These are phyloP conservation scores for Dichomitus squalens DNA, from an alignment of 1,284 basidiomycete genomes.

Conservation along the genomic window DNA sequence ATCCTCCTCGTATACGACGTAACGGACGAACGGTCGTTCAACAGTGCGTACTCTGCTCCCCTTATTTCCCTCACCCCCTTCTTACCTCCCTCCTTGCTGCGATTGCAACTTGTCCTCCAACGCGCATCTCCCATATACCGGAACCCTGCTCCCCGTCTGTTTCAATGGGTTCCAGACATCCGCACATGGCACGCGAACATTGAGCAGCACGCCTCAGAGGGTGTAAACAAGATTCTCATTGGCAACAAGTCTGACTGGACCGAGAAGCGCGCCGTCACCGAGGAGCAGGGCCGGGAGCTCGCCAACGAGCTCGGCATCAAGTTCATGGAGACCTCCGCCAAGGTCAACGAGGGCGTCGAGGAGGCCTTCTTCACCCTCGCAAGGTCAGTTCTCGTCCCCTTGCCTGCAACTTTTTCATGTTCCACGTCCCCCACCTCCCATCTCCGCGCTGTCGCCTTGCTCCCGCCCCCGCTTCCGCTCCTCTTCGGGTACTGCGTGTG, in stretches of 20 bases:
- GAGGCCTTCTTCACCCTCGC: conserved; percentile 99
- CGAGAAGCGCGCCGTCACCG: conserved; percentile 92
- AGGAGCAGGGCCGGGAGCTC: conserved; percentile 81
- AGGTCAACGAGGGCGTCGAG: conserved; percentile 97
- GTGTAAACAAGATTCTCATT: conserved; percentile 98
- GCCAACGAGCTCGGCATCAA: conserved; percentile 90
- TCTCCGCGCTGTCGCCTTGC: neutral
- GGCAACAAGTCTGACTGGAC: conserved; percentile 99
- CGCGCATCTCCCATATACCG: neutral
- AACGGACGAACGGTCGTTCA: conserved; percentile 97
- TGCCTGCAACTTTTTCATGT: neutral
- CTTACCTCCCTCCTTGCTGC: neutral
- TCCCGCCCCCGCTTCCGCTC: neutral
- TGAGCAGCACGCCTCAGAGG: conserved; percentile 98
- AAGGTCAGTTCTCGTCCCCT: conserved; percentile 56
- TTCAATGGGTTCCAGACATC: conserved; percentile 69
- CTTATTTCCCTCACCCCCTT: conserved; percentile 1
- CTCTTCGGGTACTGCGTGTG: neutral
- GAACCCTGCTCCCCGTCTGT: neutral
- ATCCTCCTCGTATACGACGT: conserved; percentile 99
- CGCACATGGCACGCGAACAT: conserved; percentile 99
- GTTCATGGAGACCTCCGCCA: conserved; percentile 98
- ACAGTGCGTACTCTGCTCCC: conserved; percentile 65
- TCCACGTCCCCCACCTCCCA: neutral
- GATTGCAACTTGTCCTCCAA: too few relatives aligned